Evolutionary conservation across 345 rosid species (phyloP), one percentile per base, ranked within the genome.

Genomic region (Barbarea vulgaris): DNA sequence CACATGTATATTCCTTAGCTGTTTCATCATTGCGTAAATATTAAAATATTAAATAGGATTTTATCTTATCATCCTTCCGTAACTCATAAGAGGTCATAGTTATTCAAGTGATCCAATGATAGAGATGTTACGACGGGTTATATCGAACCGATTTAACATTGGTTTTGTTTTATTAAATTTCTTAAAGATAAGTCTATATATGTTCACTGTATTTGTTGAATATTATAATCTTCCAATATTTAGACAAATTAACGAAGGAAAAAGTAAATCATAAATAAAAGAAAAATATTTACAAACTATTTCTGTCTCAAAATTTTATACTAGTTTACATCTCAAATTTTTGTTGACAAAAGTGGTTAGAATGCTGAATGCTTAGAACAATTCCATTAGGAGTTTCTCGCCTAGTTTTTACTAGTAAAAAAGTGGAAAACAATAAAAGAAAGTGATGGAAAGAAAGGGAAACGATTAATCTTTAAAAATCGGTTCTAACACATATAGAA

Each of bases 81-180:
- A 3, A 52, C 28, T 48, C 54, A 54, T 67, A 15, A 52, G 48
- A 52, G 61, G 51, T 30, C 50, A 67, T 39, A 53, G 25, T 53
- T 53, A 9, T 10, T 66, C 70, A 34, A 66, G 19, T 67, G 58
- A 67, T 67, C 47, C 48, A 67, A 2, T 51, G 53, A 7, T 19
- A 48, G 53, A 48, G 13, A 18, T 18, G 14, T 0, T 10, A 52
- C 13, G n/a, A 10, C 28, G 30, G 27, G 12, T 19, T 21, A 10
- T 21, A 21, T 21, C 27, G 7, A 11, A 51, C 28, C 28, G 7
- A 51, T 51, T 25, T 25, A 25, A 5, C 17, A 53, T 5, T 53
- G 34, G 17, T 25, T 12, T 18, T 51, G 15, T 51, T 21, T 51
- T 21, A 10, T 21, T 22, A 7, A 21, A 7, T 48, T 18, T 18